Evolutionary conservation across 768 basidiomycete genomes (phyloP), one percentile per base, ranked within the genome.

Genomic region (Boletus subparvulus): DNA sequence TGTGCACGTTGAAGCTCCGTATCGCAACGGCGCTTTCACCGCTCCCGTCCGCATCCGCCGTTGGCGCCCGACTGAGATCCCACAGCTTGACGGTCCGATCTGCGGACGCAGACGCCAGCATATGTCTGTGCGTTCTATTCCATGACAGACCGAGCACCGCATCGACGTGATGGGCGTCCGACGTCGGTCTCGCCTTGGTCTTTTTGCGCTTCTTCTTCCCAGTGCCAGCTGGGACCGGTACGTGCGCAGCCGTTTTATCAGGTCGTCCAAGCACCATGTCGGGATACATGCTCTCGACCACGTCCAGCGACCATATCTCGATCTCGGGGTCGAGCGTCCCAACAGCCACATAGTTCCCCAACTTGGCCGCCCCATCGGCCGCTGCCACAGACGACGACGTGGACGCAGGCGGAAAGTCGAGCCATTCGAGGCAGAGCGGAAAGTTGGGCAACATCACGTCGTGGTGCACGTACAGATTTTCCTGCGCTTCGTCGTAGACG

Each of bases 351-450:
- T 91, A 98, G 70, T 88, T 96, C 7, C 94, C 94, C 50, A 84
- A 81, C 62, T 68, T 68, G 16, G 67, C 62, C 55, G 70, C 60
- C 43, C 71, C 69, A 16, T 71, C 65, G 21, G 68, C 51, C 51
- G 71, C 51, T 52, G 71, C 56, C 63, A 72, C 60, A 56, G 75
- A 61, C 35, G 74, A 66, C 26, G 78, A 77, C 28, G 79, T 70
- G 54, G 80, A 74, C 55, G 86, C 74, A 24, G 93, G 91, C n/a
- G 88, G 83, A 73, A 94, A 98, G 71, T 98, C 92, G 56, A 98
- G 87, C 97, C 97, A 99, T 79, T 99, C 97, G 55, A 99, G 90
- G 65, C 96, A 98, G 56, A 99, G 87, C 10, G 97, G 97, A 73
- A 98, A 94, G 61, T 92, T 93, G 61, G 96, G 94, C 32, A 99